phyloP scores from a whole-genome alignment of 768 basidiomycete species.

The Trametes cubensis region DNA sequence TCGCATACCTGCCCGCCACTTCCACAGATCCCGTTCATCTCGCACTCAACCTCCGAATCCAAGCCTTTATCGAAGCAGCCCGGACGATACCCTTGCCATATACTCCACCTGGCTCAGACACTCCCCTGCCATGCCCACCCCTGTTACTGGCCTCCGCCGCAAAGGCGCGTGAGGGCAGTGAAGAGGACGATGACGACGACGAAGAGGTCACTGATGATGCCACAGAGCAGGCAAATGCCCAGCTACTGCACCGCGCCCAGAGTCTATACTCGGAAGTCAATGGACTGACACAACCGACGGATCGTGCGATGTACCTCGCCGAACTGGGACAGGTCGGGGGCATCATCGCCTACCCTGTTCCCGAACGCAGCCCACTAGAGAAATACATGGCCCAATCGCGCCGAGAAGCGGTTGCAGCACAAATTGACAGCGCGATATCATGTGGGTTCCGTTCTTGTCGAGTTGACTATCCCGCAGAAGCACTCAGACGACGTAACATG shows the following conservation, averaged over 20 bases:
- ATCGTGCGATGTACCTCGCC: slow-evolving; percentile 61
- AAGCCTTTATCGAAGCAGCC: slow-evolving; percentile 84
- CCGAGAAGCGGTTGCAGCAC: slow-evolving; percentile 81
- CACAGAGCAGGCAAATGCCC: slow-evolving; percentile 37
- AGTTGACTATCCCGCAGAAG: neutral
- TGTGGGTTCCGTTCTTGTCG: slow-evolving; percentile 49
- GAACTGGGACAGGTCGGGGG: slow-evolving; percentile 78
- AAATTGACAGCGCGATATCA: slow-evolving; percentile 85
- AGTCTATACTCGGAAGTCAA: slow-evolving; percentile 68
- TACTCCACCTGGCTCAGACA: slow-evolving; percentile 29
- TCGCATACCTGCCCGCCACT: slow-evolving; percentile 57
- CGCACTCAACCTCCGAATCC: slow-evolving; percentile 82
- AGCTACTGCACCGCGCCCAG: slow-evolving; percentile 58
- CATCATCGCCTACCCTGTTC: slow-evolving; percentile 80
- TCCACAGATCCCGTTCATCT: slow-evolving; percentile 78
- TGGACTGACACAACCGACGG: slow-evolving; percentile 54
- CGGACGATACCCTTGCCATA: slow-evolving; percentile 68
- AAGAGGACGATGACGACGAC: slow-evolving; percentile 13
- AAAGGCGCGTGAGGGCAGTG: neutral
- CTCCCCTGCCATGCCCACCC: slow-evolving; percentile 20
- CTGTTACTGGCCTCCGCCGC: slow-evolving; percentile 8
- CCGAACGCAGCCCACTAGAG: slow-evolving; percentile 74
- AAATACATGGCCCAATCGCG: slow-evolving; percentile 77
- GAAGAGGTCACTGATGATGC: slow-evolving; percentile 30
- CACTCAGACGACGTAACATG: neutral